Percentiles rank a stretch among this genome's conserved stretches.
Conservation (phyloP, 495 filamentous ascomycete species). For the Daldinia bambusicola region DNA sequence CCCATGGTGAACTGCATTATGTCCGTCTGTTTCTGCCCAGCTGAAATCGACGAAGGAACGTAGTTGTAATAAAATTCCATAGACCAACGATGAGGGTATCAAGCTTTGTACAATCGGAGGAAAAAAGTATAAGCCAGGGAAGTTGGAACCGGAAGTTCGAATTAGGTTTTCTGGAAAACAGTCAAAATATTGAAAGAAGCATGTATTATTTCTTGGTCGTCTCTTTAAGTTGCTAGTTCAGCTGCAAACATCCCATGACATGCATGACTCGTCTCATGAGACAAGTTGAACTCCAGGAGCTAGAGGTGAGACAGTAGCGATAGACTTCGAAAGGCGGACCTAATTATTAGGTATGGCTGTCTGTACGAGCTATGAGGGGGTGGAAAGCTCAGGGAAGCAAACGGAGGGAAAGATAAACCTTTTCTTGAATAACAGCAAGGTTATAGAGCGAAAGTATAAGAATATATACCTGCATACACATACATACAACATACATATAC, state of each 20-base stretch:
- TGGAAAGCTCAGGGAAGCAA: neutral
- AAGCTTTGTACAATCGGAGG: slow-evolving; percentile 4
- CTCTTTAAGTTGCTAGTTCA: slow-evolving; percentile 13
- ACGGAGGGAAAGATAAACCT: slow-evolving; percentile 14
- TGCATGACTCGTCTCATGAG: slow-evolving; percentile 28
- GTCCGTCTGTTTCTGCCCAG: neutral
- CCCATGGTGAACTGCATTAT: slow-evolving; percentile 43
- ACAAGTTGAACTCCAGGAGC: slow-evolving; percentile 8
- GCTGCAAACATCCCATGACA: slow-evolving; percentile 21
- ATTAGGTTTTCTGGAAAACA: neutral
- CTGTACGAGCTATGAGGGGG: slow-evolving; percentile 1
- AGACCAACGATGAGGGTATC: slow-evolving; percentile 7
- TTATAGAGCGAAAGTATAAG: slow-evolving; percentile 30
- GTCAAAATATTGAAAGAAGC: slow-evolving; percentile 6
- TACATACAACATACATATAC: neutral
- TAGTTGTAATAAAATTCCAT: neutral
- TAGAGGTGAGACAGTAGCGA: slow-evolving; percentile 28
- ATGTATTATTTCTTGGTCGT: slow-evolving; percentile 12
- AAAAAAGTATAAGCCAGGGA: slow-evolving; percentile 14
- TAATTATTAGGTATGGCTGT: slow-evolving; percentile 19
- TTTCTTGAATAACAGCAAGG: slow-evolving; percentile 25
- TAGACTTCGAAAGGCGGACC: slow-evolving; percentile 28
- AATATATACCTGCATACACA: slow-evolving; percentile 12
- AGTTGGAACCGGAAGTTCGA: neutral
- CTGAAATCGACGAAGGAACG: slow-evolving; percentile 1